Evolutionary conservation across 148 eudicot species (phyloP).

Genomic region (Nyssa sinensis): DNA sequence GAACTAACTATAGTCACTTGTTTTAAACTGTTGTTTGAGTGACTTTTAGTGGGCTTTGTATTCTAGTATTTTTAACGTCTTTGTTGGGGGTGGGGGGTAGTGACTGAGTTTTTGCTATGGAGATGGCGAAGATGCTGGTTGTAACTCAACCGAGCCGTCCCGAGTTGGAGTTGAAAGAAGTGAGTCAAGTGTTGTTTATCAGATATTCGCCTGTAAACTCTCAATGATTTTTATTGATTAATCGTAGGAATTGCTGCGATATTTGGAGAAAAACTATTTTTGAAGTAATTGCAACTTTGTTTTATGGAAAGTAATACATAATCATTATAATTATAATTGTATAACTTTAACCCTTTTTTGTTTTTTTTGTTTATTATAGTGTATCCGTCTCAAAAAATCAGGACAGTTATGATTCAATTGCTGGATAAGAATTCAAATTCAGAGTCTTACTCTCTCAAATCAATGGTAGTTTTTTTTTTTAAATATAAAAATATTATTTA

Average conservation of each 20-base stretch:
- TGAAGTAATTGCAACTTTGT: not conserved
- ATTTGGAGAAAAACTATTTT: not conserved
- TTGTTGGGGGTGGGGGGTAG: not conserved
- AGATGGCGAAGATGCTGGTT: slow-evolving; percentile 7
- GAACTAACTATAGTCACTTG: not conserved
- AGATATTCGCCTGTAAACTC: not conserved
- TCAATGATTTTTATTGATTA: not conserved
- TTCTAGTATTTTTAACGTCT: not conserved
- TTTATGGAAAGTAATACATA: not conserved
- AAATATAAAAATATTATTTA: too few species aligned
- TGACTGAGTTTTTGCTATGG: not conserved
- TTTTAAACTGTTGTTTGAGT: not conserved
- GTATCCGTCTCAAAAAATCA: too few species aligned
- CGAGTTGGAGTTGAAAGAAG: slow-evolving; percentile 7
- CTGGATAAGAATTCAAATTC: too few species aligned
- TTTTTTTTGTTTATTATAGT: too few species aligned
- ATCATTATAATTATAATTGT: too few species aligned
- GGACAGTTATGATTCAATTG: too few species aligned
- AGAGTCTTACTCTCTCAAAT: too few species aligned
- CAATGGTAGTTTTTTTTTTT: too few species aligned
- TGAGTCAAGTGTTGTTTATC: not conserved
- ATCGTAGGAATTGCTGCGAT: not conserved
- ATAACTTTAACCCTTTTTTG: too few species aligned
- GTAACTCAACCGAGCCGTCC: slow-evolving; percentile 18
- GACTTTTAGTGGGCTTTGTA: not conserved